phyloP scores from a whole-genome alignment of 1,139 yeast species.

The Hyphopichia khmerensis region DNA sequence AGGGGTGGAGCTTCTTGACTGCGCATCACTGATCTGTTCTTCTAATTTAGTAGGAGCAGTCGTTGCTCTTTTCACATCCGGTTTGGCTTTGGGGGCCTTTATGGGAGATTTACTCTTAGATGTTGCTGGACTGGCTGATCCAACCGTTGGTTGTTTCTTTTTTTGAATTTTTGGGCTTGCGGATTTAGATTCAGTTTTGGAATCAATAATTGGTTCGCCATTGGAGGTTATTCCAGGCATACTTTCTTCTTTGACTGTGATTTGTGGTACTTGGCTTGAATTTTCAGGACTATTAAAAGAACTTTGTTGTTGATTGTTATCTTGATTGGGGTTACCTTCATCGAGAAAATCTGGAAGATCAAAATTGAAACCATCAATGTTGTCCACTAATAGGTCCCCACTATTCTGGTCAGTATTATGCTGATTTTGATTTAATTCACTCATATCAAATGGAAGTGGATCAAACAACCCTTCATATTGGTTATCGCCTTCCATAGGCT shows the following conservation, averaged over 20 bases:
- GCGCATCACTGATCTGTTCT: not conserved
- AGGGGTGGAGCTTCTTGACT: not conserved
- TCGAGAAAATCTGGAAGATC: conserved; percentile 4
- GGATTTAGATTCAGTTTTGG: not conserved
- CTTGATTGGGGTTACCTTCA: not conserved
- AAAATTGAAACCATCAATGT: conserved; percentile 2
- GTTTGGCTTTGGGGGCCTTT: not conserved
- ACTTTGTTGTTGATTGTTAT: not conserved
- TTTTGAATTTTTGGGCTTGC: not conserved
- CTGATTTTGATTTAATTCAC: not conserved
- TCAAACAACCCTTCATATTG: conserved; percentile 3
- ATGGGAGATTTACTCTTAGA: not conserved
- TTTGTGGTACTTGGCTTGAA: not conserved
- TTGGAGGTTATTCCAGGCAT: not conserved
- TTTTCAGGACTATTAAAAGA: not conserved
- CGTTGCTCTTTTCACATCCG: not conserved
- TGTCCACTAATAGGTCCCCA: not conserved
- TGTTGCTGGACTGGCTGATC: not conserved
- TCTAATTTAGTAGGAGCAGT: not conserved
- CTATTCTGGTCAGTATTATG: not conserved
- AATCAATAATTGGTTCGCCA: not conserved
- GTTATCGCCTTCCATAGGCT: not conserved
- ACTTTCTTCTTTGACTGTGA: not conserved
- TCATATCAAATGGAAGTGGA: conserved; percentile 4
- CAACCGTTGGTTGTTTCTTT: not conserved